phyloP scores from a whole-genome alignment of 1,139 yeast genomes.

The Kodamaea arcana region DNA sequence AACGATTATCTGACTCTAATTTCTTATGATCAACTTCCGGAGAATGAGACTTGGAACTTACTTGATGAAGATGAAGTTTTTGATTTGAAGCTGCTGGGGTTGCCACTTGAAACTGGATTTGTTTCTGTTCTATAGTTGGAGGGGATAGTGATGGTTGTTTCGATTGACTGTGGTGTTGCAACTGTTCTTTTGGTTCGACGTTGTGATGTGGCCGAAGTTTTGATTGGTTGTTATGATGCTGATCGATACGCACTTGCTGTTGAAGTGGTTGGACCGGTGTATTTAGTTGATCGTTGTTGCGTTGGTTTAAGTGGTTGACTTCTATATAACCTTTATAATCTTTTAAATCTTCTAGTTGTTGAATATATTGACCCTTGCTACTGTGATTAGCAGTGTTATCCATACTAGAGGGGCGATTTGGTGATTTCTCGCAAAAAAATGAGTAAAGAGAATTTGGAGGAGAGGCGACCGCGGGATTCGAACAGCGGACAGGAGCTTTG shows the following conservation, averaged over 20 bases:
- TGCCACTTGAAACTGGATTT: constrained; percentile 1
- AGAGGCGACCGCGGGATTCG: too few species aligned
- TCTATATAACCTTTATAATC: neutral
- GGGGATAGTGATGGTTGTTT: constrained; percentile 1
- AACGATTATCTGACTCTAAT: neutral
- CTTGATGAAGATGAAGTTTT: neutral
- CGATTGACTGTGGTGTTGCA: neutral
- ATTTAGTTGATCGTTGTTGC: neutral
- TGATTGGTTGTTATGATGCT: neutral
- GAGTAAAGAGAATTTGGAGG: neutral
- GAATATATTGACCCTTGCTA: constrained; percentile 1
- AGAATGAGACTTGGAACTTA: constrained; percentile 1
- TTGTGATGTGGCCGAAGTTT: neutral
- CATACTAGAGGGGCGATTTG: constrained; percentile 1
- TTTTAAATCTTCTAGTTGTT: neutral
- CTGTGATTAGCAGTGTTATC: constrained; percentile 1
- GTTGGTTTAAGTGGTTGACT: neutral
- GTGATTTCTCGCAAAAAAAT: neutral
- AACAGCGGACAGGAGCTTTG: too few species aligned
- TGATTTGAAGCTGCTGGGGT: constrained; percentile 1
- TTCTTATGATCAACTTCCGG: neutral
- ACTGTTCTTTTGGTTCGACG: too few species aligned
- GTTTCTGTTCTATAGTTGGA: neutral
- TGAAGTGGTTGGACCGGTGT: neutral
- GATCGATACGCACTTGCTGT: neutral